These are phyloP conservation scores for Microcera coccophila DNA, from an alignment of 2,329 filamentous ascomycete species.

Conservation along the genomic window DNA sequence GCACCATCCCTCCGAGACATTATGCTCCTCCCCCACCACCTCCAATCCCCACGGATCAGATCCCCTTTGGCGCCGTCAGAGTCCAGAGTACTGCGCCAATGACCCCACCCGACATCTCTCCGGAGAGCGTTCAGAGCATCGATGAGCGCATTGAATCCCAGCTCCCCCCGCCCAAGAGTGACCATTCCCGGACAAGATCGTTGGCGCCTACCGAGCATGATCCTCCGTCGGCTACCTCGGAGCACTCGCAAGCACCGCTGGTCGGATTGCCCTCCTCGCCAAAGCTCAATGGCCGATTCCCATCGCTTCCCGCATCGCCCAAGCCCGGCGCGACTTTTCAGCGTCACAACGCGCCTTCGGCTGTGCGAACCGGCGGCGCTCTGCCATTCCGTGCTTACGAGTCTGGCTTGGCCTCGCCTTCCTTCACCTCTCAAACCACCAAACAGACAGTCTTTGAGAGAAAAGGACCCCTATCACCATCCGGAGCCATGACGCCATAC, in stretches of 20 bases:
- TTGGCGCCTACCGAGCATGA: slow-evolving; percentile 41
- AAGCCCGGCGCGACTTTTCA: slow-evolving; percentile 50
- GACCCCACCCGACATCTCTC: slow-evolving; percentile 35
- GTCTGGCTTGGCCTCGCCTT: slow-evolving; percentile 50
- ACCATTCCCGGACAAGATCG: slow-evolving; percentile 38
- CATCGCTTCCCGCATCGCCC: slow-evolving; percentile 39
- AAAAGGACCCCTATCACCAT: slow-evolving; percentile 50
- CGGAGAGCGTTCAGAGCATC: slow-evolving; percentile 45
- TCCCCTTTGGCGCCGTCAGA: slow-evolving; percentile 32
- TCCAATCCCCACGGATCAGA: slow-evolving; percentile 49
- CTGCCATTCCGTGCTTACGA: slow-evolving; percentile 62
- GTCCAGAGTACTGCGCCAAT: slow-evolving; percentile 22
- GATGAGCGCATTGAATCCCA: slow-evolving; percentile 52
- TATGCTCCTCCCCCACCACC: slow-evolving; percentile 57
- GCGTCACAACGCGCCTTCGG: slow-evolving; percentile 47
- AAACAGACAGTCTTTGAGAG: slow-evolving; percentile 65
- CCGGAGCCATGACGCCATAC: slow-evolving; percentile 58
- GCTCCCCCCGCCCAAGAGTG: slow-evolving; percentile 22
- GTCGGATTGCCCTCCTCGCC: slow-evolving; percentile 50
- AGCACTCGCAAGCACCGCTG: slow-evolving; percentile 48
- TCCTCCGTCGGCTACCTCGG: slow-evolving; percentile 50
- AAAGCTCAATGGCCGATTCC: slow-evolving; percentile 31
- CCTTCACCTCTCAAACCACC: slow-evolving; percentile 44
- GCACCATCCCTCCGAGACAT: slow-evolving; percentile 53
- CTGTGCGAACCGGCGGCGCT: slow-evolving; percentile 53